Base-by-base conservation (phyloP, 495 filamentous ascomycete species). In the Xylona heveae region DNA sequence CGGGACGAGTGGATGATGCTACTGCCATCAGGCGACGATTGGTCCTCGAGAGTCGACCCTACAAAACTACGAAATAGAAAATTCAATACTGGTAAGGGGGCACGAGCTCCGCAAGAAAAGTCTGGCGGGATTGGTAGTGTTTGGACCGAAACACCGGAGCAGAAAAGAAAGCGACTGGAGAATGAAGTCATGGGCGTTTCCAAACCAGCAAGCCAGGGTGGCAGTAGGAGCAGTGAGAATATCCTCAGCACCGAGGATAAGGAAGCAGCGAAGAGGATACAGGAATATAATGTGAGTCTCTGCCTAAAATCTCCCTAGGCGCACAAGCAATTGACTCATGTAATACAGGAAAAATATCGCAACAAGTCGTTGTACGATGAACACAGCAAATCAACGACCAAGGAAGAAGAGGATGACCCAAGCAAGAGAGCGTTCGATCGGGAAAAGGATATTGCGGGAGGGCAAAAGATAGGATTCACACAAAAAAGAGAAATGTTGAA, bases 1-100 rank as follows among this genome's bases (percentile, higher is more conserved):
- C 69, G 88, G 34, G 88, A 91, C 54, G 71, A 80, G 43, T 97
- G 88, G 88, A 97, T 97, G 88, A 61, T 85, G 19, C 66, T 74
- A 5, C 88, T 85, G 0, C 88, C 88, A 0, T 66, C 65, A 3
- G 52, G 61, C 17, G 57, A 61, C 19, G 69, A 68, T 41, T 65
- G 63, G 52, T 55, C 65, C 16, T 57, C 65, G 4, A 71, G 73
- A 24, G 69, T 77, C 32, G 85, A 94, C 50, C 82, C 88, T 1
- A 88, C 83, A 2, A 78, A 81, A 37, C 54, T 84, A 19, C 69
- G 72, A 33, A 73, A 66, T 46, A 76, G 84, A 24, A 82, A 81
- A 43, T 97, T 97, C 57, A 71, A 74, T 33, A 74, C 68, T 2
- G 74, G 80, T 1, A 77, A 71, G 40, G 63, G 62, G 3, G 59